These are phyloP conservation scores for Neurospora sp. DNA, from an alignment of 495 filamentous ascomycete genomes.

Conservation along the genomic window DNA sequence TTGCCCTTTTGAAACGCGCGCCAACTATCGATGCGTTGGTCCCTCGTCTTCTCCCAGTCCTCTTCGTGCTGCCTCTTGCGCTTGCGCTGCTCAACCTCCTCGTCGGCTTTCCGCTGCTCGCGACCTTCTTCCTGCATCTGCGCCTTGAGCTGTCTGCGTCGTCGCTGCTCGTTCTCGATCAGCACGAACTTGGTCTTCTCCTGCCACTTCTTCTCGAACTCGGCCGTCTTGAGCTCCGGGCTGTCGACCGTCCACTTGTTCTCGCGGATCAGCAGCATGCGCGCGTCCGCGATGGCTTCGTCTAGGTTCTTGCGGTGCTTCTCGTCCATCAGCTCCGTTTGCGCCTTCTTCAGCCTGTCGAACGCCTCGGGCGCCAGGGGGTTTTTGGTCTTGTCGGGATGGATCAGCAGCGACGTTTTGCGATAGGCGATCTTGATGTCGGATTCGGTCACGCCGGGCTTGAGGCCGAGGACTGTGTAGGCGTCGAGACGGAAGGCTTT, in stretches of 20 bases:
- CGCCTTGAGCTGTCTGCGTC: conserved; percentile 79
- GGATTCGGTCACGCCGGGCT: conserved; percentile 87
- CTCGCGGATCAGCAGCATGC: conserved; percentile 86
- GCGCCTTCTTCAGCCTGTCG: conserved; percentile 91
- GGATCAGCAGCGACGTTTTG: conserved; percentile 93
- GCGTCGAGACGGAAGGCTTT: conserved; percentile 85
- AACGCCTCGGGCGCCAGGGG: conserved; percentile 89
- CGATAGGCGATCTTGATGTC: conserved; percentile 94
- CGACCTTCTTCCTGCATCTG: conserved; percentile 95
- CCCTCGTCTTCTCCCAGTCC: conserved; percentile 87
- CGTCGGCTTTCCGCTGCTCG: conserved; percentile 77
- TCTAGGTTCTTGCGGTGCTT: conserved; percentile 79
- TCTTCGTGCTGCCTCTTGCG: conserved; percentile 86
- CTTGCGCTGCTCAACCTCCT: conserved; percentile 79
- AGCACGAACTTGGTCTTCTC: conserved; percentile 88
- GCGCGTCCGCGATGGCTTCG: conserved; percentile 91
- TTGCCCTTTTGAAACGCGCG: conserved; percentile 77
- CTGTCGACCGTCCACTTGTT: conserved; percentile 86
- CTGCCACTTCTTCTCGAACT: conserved; percentile 76
- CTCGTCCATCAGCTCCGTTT: conserved; percentile 85
- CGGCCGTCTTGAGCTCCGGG: conserved; percentile 69
- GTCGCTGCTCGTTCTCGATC: conserved; percentile 81
- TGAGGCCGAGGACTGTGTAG: conserved; percentile 91
- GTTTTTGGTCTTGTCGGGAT: conserved; percentile 96
- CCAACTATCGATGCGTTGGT: conserved; percentile 90